A percentile compares a stretch with the other conserved stretches of the same genome.
Conservation (phyloP, 73 alveolate genomes). For the Symbiodinium pilosum region DNA sequence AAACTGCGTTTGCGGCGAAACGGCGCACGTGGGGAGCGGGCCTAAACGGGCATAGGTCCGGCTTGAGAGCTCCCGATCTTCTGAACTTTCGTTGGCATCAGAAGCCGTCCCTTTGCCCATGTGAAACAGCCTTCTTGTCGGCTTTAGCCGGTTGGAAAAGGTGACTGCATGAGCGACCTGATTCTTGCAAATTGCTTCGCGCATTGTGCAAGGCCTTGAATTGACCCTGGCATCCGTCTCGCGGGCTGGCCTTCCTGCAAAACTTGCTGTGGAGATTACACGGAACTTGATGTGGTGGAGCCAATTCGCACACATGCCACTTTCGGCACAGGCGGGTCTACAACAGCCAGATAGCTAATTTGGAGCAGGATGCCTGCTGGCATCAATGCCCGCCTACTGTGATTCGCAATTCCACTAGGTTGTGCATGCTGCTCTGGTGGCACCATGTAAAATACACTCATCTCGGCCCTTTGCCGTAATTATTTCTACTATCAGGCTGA, state of each 20-base stretch:
- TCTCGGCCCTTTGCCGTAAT: too few relatives aligned
- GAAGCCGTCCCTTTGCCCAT: background rate
- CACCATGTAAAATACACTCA: too few relatives aligned
- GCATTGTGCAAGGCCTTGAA: too few relatives aligned
- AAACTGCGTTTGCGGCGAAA: background rate
- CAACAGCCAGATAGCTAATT: background rate
- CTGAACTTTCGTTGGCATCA: too few relatives aligned
- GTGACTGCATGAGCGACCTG: background rate
- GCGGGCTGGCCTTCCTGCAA: background rate
- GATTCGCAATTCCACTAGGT: background rate
- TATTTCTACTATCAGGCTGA: too few relatives aligned
- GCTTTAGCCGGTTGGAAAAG: constrained; percentile 19
- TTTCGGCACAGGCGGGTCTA: background rate
- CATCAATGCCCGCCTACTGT: background rate
- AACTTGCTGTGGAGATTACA: background rate
- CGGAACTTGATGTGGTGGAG: background rate
- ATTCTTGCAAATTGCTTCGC: too few relatives aligned
- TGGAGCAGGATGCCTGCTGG: constrained; percentile 9
- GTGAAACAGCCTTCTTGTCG: constrained; percentile 7
- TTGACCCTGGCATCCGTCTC: too few relatives aligned
- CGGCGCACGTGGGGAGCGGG: constrained; percentile 1
- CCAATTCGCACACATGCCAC: background rate
- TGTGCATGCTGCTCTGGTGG: too few relatives aligned
- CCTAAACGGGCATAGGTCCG: background rate
- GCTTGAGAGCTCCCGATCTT: background rate